Evolutionary conservation across 768 basidiomycete species (phyloP), one percentile per base, ranked within the genome.

Genomic region (Kwoniella sp.): DNA sequence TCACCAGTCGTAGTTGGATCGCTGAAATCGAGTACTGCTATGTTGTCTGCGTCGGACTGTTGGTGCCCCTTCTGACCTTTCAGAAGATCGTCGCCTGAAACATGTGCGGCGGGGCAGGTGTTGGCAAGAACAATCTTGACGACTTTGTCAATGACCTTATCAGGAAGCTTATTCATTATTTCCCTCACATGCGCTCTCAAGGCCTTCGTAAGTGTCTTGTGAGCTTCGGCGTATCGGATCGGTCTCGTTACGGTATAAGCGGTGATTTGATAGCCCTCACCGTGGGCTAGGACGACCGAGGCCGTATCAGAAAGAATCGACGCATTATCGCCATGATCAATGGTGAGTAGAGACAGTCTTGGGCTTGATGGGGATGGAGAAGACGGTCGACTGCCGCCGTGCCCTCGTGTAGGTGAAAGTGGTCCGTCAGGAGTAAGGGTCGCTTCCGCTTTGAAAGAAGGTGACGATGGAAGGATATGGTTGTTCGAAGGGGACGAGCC

Each of bases 311-410:
- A 71, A n/a, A 63, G 36, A 21, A 72, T 64, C 1, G 73, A 75
- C n/a, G 58, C 68, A 26, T 21, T 60, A 63, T 64, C 69, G 0
- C 9, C 48, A 4, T 25, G 71, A 30, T 51, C 68, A 29, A 58
- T 44, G 7, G 50, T 67, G 30, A 55, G 52, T 4, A 55, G 22
- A 19, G 67, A 68, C 1, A 61, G 63, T 83, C 58, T 82, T 79
- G 17, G 83, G 80, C 57, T 84, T 80, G 55, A 89, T 83, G 9
- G 87, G 83, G 67, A 87, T 85, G 19, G 86, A 87, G 5, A 85
- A 77, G n/a, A 90, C 37, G 47, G 62, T 40, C 54, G 37, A 54
- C 53, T 56, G 77, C 44, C 64, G 26, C 58, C 46, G 26, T 55
- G 54, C 12, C 47, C 48, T 15, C 68, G 57, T n/a, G 70, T 30